Evolutionary conservation across 2,329 filamentous ascomycete genomes (phyloP).

Genomic region (Colletotrichum nymphaeae): DNA sequence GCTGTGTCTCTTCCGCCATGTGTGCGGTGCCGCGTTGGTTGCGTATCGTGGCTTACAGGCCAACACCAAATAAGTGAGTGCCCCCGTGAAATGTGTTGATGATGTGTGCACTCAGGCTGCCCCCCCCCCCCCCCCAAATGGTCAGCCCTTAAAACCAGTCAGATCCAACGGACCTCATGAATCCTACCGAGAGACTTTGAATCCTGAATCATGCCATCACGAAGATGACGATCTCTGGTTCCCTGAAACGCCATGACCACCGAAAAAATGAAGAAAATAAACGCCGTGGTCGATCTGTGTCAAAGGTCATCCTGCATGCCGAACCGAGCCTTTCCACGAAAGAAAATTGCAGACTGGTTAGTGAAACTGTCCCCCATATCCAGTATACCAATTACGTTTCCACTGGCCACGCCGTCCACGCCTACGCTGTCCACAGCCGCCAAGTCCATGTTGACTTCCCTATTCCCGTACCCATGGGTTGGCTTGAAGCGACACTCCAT

Average conservation of each 20-base stretch:
- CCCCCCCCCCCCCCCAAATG: background rate
- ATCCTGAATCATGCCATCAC: slow-evolving; percentile 10
- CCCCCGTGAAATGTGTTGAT: background rate
- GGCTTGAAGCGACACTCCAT: background rate
- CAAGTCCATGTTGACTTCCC: background rate
- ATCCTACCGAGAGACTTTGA: background rate
- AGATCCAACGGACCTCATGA: background rate
- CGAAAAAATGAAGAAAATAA: background rate
- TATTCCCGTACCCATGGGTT: slow-evolving; percentile 15
- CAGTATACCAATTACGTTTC: background rate
- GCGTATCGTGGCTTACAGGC: background rate
- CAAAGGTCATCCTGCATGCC: background rate
- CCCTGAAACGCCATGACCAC: slow-evolving; percentile 17
- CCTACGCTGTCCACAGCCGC: no score
- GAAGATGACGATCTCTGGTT: slow-evolving; percentile 2
- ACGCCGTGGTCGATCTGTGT: slow-evolving; percentile 15
- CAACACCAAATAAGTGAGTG: background rate
- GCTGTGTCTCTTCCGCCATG: slow-evolving; percentile 3
- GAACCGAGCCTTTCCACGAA: background rate
- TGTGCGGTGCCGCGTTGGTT: background rate
- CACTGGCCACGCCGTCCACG: background rate
- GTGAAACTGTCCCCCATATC: no score
- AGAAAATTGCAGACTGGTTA: background rate
- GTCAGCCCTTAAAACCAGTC: background rate
- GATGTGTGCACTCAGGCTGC: background rate